Conservation (phyloP, 768 basidiomycete genomes). For the Suillus discolor region DNA sequence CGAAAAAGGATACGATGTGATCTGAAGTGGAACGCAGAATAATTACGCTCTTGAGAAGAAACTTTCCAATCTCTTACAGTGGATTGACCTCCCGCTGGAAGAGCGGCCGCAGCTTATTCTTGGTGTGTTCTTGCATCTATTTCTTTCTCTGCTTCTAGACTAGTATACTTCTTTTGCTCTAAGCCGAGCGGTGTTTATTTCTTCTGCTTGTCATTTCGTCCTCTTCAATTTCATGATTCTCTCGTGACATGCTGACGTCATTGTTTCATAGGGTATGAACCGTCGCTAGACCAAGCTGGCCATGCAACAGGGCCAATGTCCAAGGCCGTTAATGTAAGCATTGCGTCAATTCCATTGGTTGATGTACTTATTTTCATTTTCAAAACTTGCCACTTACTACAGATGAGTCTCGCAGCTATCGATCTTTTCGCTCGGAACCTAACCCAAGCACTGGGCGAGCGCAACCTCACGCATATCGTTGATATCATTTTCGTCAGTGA, state of each 20-base stretch:
- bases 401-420: slow-evolving; percentile 67
- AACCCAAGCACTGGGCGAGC: slow-evolving; percentile 58
- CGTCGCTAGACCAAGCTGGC: slow-evolving; percentile 85
- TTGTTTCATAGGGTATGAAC: slow-evolving; percentile 65
- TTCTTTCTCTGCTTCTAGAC: background rate
- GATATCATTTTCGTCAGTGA: slow-evolving; percentile 91
- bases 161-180: slow-evolving; percentile 7
- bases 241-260: background rate
- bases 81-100: slow-evolving; percentile 78
- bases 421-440: slow-evolving; percentile 77
- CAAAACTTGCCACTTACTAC: background rate
- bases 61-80: slow-evolving; percentile 73
- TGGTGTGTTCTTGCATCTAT: slow-evolving; percentile 43
- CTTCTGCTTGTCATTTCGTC: background rate
- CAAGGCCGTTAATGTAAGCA: slow-evolving; percentile 65
- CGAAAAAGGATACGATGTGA: background rate
- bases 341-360: background rate
- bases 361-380: background rate
- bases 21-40: slow-evolving; percentile 37
- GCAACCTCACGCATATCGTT: slow-evolving; percentile 82
- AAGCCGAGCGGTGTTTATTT: background rate
- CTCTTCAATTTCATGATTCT: slow-evolving; percentile 6
- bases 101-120: slow-evolving; percentile 77
- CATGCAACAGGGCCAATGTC: slow-evolving; percentile 74
- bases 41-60: slow-evolving; percentile 69